A percentile compares a stretch with the other conserved stretches of the same genome.
These are phyloP conservation scores for Myxozyma monticola DNA, from an alignment of 805 yeast genomes.

Conservation along the genomic window DNA sequence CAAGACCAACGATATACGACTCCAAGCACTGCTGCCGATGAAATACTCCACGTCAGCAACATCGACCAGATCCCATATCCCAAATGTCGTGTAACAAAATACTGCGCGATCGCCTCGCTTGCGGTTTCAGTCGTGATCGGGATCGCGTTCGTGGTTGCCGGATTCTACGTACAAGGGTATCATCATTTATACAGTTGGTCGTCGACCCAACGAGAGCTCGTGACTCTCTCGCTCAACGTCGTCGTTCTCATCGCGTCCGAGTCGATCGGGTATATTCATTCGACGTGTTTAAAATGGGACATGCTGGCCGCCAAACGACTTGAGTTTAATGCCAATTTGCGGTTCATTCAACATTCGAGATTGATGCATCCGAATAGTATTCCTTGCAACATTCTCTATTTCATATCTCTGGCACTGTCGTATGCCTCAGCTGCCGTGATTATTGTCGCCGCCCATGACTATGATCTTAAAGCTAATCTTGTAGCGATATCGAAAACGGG, in stretches of 20 bases:
- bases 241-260: constrained; percentile 1
- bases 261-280: constrained; percentile 1
- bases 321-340: constrained; percentile 2
- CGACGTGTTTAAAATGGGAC: constrained; percentile 1
- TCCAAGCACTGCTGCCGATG: too few species aligned
- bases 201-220: neutral
- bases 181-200: too few species aligned
- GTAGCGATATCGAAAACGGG: neutral
- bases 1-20: too few species aligned
- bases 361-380: neutral
- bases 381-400: neutral
- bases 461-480: neutral
- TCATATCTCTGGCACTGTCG: constrained; percentile 1
- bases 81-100: too few species aligned
- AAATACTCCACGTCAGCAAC: too few species aligned
- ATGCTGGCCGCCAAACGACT: neutral
- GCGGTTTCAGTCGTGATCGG: too few species aligned
- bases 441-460: neutral
- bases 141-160: too few species aligned
- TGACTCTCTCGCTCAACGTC: neutral
- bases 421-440: neutral
- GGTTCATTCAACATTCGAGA: constrained; percentile 1
- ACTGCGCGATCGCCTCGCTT: too few species aligned
- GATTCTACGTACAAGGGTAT: too few species aligned
- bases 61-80: too few species aligned